Conservation (phyloP, 1,284 basidiomycete genomes). For the Trichosporon sp. region DNA sequence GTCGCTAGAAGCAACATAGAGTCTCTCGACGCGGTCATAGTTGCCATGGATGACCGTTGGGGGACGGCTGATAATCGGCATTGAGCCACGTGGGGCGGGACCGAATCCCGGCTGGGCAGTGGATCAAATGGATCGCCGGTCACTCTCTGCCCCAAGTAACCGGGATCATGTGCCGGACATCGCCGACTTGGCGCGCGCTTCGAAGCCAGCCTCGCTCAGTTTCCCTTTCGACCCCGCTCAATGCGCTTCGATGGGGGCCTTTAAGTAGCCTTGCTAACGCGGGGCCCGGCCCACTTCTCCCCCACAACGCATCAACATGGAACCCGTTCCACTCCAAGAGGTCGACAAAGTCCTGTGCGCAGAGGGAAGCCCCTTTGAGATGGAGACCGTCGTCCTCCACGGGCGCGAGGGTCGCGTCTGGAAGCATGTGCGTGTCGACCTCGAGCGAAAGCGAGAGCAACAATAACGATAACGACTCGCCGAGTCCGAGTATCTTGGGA, state of each 20-base stretch:
- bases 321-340: neutral
- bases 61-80: too few relatives aligned
- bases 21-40: too few relatives aligned
- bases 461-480: too few relatives aligned
- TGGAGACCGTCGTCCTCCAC: slow-evolving; percentile 26
- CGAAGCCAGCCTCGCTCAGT: too few relatives aligned
- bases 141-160: neutral
- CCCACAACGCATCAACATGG: neutral
- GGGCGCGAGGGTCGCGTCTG: slow-evolving; percentile 28
- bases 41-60: too few relatives aligned
- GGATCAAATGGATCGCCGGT: too few relatives aligned
- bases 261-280: neutral
- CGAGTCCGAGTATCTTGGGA: too few relatives aligned
- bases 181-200: neutral
- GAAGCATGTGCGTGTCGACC: slow-evolving; percentile 35
- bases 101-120: neutral
- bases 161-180: neutral
- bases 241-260: too few relatives aligned
- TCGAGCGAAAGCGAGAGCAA: neutral
- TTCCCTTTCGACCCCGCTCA: too few relatives aligned
- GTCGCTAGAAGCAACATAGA: too few relatives aligned
- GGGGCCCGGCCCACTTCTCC: neutral
- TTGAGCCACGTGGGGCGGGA: neutral
- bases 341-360: neutral
- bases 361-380: slow-evolving; percentile 20